Base-by-base conservation (phyloP, 176 grass and related monocot species). In the Rhynchospora breviuscula region DNA sequence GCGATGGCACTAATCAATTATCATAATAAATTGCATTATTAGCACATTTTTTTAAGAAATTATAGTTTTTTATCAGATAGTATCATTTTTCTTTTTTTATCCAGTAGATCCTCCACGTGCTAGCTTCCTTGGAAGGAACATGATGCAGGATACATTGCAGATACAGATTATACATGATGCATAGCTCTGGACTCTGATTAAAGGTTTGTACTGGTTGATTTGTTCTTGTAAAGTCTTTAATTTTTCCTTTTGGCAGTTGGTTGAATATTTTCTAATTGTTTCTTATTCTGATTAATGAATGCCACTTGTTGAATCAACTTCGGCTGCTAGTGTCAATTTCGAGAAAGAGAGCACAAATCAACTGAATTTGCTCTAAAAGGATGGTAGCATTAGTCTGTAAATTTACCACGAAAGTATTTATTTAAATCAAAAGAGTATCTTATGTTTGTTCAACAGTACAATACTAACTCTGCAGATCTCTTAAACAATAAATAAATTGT, bases 381-480 rank as follows among this genome's bases (percentile, higher is more conserved):
- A 18, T 79, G 31, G 59, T 17, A 79, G 23, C 18, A 79, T 61
- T 79, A 59, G 7, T 79, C 29, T 40, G 53, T 31, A 40, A 49
- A 49, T 73, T 19, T 22, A 51, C 44, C 43, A 22, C 21, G 6
- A 52, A 23, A 21, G 10, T 21, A 51, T 19, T 49, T 25, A 13
- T 49, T 65, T 51, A 82, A 23, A 14, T 82, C 59, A 82, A n/a
- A 66, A 68, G 10, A 23, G 14, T 3, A 8, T 9, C 54, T 45
- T 71, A 4, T 1, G 43, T 60, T 44, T 76, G 71, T 85, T 84
- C 15, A 53, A 84, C 1, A 83, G 79, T 87, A 91, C 65, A 89
- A 40, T 87, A 87, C 83, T 81, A 85, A 74, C 86, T 75, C 72
- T 53, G 48, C 62, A 75, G 69, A 61, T 64, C 25, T 33, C 21